phyloP scores from a whole-genome alignment of 2,329 filamentous ascomycete species.

The Samsoniella hepiali region DNA sequence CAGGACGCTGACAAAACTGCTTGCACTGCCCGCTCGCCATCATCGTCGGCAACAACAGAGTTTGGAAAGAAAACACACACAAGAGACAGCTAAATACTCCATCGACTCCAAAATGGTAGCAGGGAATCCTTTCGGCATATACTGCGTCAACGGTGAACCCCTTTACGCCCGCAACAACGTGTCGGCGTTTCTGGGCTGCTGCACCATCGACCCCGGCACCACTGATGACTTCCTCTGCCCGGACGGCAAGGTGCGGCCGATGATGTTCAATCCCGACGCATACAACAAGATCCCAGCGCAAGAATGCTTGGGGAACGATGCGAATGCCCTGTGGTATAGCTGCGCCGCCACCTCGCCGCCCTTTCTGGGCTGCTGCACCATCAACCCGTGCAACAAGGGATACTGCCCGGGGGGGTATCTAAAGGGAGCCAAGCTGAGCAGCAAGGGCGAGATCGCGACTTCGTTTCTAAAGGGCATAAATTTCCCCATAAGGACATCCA shows the following conservation, averaged over 20 bases:
- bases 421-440: slow-evolving; percentile 28
- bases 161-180: slow-evolving; percentile 37
- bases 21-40: background rate
- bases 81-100: no score
- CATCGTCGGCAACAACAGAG: background rate
- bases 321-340: slow-evolving; percentile 31
- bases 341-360: slow-evolving; percentile 30
- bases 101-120: background rate
- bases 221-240: slow-evolving; percentile 33
- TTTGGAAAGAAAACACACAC: background rate
- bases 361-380: slow-evolving; percentile 39
- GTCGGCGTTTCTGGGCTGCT: slow-evolving; percentile 41
- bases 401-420: slow-evolving; percentile 27
- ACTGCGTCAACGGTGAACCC: slow-evolving; percentile 30
- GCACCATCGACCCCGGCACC: slow-evolving; percentile 35
- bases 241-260: slow-evolving; percentile 25
- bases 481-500: background rate
- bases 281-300: slow-evolving; percentile 32
- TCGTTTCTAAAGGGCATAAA: background rate
- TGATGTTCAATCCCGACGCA: slow-evolving; percentile 29
- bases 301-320: slow-evolving; percentile 28
- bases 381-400: slow-evolving; percentile 24
- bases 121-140: slow-evolving; percentile 25
- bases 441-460: slow-evolving; percentile 14
- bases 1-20: background rate